These are phyloP conservation scores for Rhodofomes roseus DNA, from an alignment of 1,284 basidiomycete genomes.

Conservation along the genomic window DNA sequence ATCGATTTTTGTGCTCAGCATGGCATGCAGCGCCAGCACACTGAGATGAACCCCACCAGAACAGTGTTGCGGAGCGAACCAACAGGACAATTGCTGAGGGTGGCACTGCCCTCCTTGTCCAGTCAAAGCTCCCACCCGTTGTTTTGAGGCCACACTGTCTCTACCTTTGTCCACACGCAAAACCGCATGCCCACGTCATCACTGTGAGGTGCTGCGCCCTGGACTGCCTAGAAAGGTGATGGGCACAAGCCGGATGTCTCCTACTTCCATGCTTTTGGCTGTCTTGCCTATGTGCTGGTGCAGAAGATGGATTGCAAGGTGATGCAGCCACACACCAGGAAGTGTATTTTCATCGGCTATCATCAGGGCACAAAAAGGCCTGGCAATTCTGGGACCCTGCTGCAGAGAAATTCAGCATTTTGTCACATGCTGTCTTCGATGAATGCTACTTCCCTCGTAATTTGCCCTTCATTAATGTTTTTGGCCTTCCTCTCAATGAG, in stretches of 20 bases:
- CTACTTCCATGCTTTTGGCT: slow-evolving; percentile 17
- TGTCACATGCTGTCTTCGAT: slow-evolving; percentile 27
- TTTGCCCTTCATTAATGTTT: slow-evolving; percentile 5
- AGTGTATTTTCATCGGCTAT: slow-evolving; percentile 36
- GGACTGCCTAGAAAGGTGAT: not conserved
- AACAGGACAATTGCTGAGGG: slow-evolving; percentile 19
- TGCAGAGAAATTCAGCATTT: slow-evolving; percentile 17
- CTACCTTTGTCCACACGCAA: slow-evolving; percentile 20
- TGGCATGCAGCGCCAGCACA: slow-evolving; percentile 21
- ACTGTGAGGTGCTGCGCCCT: not conserved
- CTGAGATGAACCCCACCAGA: slow-evolving; percentile 30
- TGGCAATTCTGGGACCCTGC: slow-evolving; percentile 28
- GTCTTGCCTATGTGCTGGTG: slow-evolving; percentile 26
- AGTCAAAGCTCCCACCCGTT: slow-evolving; percentile 21
- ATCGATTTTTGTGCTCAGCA: slow-evolving; percentile 22
- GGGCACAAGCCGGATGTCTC: slow-evolving; percentile 10
- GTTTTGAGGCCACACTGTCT: slow-evolving; percentile 23
- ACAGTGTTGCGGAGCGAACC: slow-evolving; percentile 31
- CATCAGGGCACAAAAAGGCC: slow-evolving; percentile 22
- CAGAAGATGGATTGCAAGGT: slow-evolving; percentile 18
- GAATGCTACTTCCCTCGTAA: slow-evolving; percentile 19
- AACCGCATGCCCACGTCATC: slow-evolving; percentile 14
- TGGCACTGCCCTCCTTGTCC: slow-evolving; percentile 15
- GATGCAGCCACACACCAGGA: too few relatives aligned
- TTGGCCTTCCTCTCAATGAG: not conserved